Evolutionary conservation across 2,329 filamentous ascomycete genomes (phyloP), one percentile per base, ranked within the genome.

Genomic region (Ophiostoma sp.): DNA sequence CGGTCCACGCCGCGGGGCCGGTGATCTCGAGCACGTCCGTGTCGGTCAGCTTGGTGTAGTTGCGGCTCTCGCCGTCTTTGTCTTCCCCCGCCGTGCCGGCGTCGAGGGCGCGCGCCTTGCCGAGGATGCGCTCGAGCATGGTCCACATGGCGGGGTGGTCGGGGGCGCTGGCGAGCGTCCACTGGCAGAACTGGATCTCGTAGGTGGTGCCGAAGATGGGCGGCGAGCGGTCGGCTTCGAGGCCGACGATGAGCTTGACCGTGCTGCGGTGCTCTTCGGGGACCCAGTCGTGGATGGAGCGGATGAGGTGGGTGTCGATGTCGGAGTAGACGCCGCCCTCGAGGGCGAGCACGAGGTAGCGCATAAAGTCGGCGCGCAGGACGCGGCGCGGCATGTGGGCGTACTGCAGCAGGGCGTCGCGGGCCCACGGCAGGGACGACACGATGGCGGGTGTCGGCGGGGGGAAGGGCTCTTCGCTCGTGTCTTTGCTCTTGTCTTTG

Each of bases 261-360:
- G 74, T 73, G 2, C 64, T 31, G 67, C 72, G 68, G 23, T 73
- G 73, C 33, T 75, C 44, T 10, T 68, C 65, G 7, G 76, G 76
- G 4, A 77, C 72, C 76, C 76, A 78, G 10, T 72, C 67, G 60
- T 83, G 77, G 66, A 87, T 77, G 0, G 85, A 82, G 33, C 64
- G 76, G 15, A 83, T 83, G 74, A 87, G 33, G 2, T 44, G n/a
- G 15, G 87, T 86, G 75, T 88, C 86, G 62, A 86, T 86, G 73
- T 88, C 86, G n/a, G 85, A 81, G 76, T 87, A 88, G 13, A 83
- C 74, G 39, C 83, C 80, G 48, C 79, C 79, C 69, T 80, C 76
- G 17, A 73, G 72, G 3, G 70, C 69, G 17, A 78, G 75, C 20
- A 77, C 65, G 4, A 77, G 72, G 69, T 77, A 78, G n/a, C 76